These are phyloP conservation scores for Exidia glandulosa DNA, from an alignment of 768 basidiomycete species.

Conservation along the genomic window DNA sequence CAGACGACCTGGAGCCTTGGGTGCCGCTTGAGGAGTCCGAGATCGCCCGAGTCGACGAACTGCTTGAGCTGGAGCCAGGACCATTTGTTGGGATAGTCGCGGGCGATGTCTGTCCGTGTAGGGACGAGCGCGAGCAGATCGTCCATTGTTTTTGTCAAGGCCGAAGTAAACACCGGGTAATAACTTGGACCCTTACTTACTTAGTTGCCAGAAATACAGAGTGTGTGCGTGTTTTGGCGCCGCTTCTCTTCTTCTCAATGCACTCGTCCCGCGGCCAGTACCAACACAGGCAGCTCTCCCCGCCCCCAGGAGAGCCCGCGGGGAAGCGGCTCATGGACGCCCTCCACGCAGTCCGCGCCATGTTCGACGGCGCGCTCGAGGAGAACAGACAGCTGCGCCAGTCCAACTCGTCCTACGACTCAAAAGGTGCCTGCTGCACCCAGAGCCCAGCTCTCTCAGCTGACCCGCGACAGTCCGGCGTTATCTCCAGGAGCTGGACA, in stretches of 20 bases:
- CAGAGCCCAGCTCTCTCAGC: neutral
- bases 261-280: neutral
- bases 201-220: neutral
- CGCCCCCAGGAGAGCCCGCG: neutral
- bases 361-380: neutral
- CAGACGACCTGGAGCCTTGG: constrained; percentile 59
- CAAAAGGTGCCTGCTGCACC: neutral
- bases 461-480: neutral
- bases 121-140: constrained; percentile 22
- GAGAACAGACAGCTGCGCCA: neutral
- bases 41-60: constrained; percentile 72
- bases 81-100: constrained; percentile 62
- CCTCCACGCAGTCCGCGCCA: neutral
- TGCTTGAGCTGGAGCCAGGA: constrained; percentile 67
- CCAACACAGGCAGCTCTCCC: neutral
- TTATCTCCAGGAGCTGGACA: neutral
- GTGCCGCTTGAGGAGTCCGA: constrained; percentile 71
- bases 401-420: neutral
- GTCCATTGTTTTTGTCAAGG: neutral
- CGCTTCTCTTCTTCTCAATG: neutral
- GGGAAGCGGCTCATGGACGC: neutral
- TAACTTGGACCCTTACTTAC: neutral
- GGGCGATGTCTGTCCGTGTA: constrained; percentile 52
- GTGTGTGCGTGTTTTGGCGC: neutral
- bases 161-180: neutral